Base-by-base conservation (phyloP, 129 eudicot genomes). In the Saposhnikovia divaricata region DNA sequence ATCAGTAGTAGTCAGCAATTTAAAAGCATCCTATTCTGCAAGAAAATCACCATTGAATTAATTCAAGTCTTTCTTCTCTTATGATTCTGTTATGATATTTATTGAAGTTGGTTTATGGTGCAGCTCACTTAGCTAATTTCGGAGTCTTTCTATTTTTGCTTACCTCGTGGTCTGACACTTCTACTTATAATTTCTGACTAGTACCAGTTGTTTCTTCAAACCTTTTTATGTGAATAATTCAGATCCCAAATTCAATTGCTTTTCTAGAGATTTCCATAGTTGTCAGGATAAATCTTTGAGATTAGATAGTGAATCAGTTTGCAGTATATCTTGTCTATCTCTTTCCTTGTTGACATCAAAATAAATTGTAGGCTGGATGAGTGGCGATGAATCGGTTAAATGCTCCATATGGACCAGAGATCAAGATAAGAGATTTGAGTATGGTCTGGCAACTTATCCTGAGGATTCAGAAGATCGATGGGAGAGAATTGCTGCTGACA, bases 361-460 rank as follows among this genome's bases (percentile, higher is more conserved):
- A 59, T 76, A 31, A 38, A 16, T 39, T 57, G 69, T 39, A 59
- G 80, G 45, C 74, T 74, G 87, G 68, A 84, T 82, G 85, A 87
- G 87, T 70, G 89, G 76, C 31, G 90, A 86, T 77, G 89, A 91
- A 74, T 81, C 85, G 27, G 80, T 80, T 51, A 69, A 74, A 78
- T 80, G 81, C 72, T 82, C 87, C 47, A 21, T 59, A 47, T 94
- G 98, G 98, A 90, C 89, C 77, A 86, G 93, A 77, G 97, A 94
- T 79, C 89, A 91, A 82, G 96, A 94, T 79, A 86, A 78, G 83
- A 91, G 91, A 34, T 94, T 94, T 66, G 98, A 94, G 87, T 85
- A 90, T 75, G 97, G 96, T 21, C 63, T 94, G 34, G 90, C 89
- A 48, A 85, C 83, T 57, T 89, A 89, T 82, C 83, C 91, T 1